Evolutionary conservation across 192 early-diverging fungal species (phyloP).

Genomic region (Powellomyces hirtus): DNA sequence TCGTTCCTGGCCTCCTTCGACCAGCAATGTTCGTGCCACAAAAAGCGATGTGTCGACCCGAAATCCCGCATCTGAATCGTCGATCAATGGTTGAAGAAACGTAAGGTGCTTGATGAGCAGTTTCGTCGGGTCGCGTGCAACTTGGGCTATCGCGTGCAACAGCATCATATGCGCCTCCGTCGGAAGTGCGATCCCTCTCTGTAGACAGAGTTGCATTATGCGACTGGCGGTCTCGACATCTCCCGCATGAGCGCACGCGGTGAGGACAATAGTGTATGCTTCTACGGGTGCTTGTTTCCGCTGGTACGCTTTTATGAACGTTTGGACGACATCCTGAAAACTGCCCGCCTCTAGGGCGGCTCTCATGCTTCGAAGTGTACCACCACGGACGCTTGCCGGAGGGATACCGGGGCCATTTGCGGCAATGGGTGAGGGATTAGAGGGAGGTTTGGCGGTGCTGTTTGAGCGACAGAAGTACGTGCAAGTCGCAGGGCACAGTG

Average conservation of each 20-base stretch:
- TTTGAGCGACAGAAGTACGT: too few species aligned
- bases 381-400: too few species aligned
- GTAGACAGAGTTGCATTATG: not conserved
- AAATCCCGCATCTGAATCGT: not conserved
- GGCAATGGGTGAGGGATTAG: too few species aligned
- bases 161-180: not conserved
- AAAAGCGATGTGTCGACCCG: not conserved
- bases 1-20: not conserved
- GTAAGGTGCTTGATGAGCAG: not conserved
- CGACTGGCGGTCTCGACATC: conserved; percentile 10
- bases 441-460: too few species aligned
- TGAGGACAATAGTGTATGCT: not conserved
- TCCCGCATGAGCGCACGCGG: conserved; percentile 11
- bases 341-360: not conserved
- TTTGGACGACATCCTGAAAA: not conserved
- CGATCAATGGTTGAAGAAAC: not conserved
- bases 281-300: not conserved
- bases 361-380: too few species aligned
- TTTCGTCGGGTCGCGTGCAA: conserved; percentile 1
- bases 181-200: not conserved
- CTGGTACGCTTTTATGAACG: not conserved
- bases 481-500: too few species aligned
- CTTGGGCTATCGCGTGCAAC: not conserved
- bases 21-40: conserved; percentile 2
- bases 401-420: too few species aligned